Evolutionary conservation across 495 filamentous ascomycete species (phyloP).

Genomic region (Clohesyomyces aquaticus): DNA sequence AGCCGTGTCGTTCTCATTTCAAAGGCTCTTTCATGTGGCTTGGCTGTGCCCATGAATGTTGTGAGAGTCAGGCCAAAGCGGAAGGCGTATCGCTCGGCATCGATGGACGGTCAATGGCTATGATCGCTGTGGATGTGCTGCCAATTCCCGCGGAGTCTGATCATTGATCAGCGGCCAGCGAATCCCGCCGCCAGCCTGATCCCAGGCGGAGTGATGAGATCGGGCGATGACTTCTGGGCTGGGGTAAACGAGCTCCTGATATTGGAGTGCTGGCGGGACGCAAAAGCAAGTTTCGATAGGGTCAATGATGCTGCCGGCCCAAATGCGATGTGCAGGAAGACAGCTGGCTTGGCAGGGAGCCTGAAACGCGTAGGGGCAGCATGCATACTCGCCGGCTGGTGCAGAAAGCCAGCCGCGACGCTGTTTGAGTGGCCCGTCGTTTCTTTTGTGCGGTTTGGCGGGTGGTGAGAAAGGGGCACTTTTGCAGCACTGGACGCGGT

Average conservation of each 20-base stretch:
- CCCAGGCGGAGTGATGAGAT: neutral
- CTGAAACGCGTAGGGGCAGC: constrained; percentile 21
- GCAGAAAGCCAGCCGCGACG: constrained; percentile 4
- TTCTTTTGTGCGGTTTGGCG: constrained; percentile 22
- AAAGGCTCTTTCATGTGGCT: neutral
- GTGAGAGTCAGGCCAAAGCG: constrained; percentile 7
- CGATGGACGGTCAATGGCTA: too few relatives aligned
- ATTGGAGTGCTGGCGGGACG: neutral
- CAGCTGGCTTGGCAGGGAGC: constrained; percentile 19
- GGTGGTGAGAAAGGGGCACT: constrained; percentile 25
- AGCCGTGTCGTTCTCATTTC: neutral
- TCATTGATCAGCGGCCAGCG: neutral
- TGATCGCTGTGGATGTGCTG: neutral
- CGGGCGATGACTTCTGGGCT: neutral
- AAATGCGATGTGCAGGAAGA: neutral
- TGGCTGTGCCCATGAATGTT: neutral
- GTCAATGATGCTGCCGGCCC: constrained; percentile 24
- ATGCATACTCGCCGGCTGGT: constrained; percentile 3
- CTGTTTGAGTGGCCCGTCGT: constrained; percentile 12
- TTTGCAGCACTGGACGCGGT: constrained; percentile 17
- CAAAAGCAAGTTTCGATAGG: constrained; percentile 22
- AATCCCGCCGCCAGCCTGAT: neutral
- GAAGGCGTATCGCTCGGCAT: constrained; percentile 18
- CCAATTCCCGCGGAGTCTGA: neutral
- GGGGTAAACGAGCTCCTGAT: neutral